Evolutionary conservation across 768 basidiomycete genomes (phyloP), one percentile per base, ranked within the genome.

Genomic region (Melanogaster broomeanus): DNA sequence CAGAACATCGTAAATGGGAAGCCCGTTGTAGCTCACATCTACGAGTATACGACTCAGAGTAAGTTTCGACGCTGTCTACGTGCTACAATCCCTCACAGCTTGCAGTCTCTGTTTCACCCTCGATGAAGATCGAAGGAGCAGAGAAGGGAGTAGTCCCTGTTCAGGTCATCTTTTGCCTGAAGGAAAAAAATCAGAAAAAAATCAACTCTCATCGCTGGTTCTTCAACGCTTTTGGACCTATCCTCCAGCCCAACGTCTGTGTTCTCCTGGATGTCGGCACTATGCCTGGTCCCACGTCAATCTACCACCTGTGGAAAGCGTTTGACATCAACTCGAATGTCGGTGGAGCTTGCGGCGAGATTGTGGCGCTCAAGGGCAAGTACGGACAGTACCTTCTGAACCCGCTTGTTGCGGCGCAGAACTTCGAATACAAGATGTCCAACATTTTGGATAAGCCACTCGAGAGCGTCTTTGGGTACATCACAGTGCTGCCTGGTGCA

Each of bases 121-220:
- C 85, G 6, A 80, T 91, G 70, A 91, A 92, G 69, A 84, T 88
- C 53, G 88, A 86, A 71, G 88, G 85, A n/a, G 78, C 85, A 0
- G 88, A 91, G 60, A 83, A 82, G 59, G 90, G 90, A 2, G 74
- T 86, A 37, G 85, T 95, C 4, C 96, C 96, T 8, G 87, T 98
- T 6, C 96, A 98, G 59, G 71, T 98, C 61, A 87, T 96, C 54
- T 96, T 96, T 72, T 95, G 89, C 66, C 78, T 92, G 51, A 94
- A 93, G 65, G 90, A 93, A 73, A 85, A 89, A 72, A 96, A 96
- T 65, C 89, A 92, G 68, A 94, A 95, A 74, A 96, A 96, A 75
- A 95, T 97, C 69, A 96, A 95, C 70, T 92, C 89, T 6, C 93
- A 95, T 59, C 77, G 88, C 31, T 95, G 93, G 93, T 95, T 95